Conservation (phyloP, 768 basidiomycete species). For the Crassisporium funariophilum region DNA sequence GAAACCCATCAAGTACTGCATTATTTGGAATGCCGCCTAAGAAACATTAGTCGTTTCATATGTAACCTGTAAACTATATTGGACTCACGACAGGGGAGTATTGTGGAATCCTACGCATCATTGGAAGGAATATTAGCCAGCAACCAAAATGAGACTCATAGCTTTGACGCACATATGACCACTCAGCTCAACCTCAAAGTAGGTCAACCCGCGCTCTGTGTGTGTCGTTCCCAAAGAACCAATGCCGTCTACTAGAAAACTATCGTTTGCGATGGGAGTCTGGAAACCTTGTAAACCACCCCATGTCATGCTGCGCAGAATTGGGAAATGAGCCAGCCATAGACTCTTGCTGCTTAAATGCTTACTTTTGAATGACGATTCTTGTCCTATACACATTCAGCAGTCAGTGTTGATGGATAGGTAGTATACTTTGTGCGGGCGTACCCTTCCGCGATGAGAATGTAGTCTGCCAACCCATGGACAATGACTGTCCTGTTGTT, state of each 20-base stretch:
- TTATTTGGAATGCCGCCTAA: constrained; percentile 68
- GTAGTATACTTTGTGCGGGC: too few species aligned
- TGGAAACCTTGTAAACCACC: constrained; percentile 73
- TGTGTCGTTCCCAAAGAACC: constrained; percentile 69
- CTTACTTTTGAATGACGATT: constrained; percentile 67
- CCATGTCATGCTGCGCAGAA: constrained; percentile 47
- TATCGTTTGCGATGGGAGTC: constrained; percentile 62
- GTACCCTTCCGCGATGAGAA: constrained; percentile 75
- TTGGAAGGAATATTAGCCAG: not conserved
- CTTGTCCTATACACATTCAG: constrained; percentile 44
- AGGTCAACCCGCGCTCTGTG: constrained; percentile 67
- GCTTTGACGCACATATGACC: constrained; percentile 64
- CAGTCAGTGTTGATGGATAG: too few species aligned
- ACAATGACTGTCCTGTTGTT: constrained; percentile 66
- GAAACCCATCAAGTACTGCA: constrained; percentile 70
- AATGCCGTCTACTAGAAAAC: constrained; percentile 70
- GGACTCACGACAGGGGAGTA: constrained; percentile 59
- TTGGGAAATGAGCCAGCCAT: constrained; percentile 1
- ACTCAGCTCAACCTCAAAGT: constrained; percentile 64
- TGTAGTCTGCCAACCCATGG: constrained; percentile 74
- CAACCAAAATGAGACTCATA: not conserved
- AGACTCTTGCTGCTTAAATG: not conserved
- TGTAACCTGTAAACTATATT: not conserved
- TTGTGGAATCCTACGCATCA: constrained; percentile 56
- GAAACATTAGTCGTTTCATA: not conserved